These are phyloP conservation scores for Suillus plorans DNA, from an alignment of 768 basidiomycete genomes.

Conservation along the genomic window DNA sequence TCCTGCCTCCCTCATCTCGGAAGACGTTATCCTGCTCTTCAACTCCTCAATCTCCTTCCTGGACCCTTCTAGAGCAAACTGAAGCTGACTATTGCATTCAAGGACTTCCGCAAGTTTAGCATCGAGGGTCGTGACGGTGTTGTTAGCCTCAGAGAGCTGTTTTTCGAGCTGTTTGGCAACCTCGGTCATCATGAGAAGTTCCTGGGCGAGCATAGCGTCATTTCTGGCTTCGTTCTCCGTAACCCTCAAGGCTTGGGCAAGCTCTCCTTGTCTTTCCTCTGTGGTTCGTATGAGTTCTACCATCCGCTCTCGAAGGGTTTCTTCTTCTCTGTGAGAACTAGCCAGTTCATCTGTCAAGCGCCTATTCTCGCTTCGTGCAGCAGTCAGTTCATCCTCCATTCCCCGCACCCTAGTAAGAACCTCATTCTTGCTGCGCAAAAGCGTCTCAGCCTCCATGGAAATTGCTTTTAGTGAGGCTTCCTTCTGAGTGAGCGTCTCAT, in stretches of 20 bases:
- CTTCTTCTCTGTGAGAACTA: conserved; percentile 13
- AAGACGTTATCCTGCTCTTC: background rate
- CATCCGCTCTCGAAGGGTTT: conserved; percentile 9
- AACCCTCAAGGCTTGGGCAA: background rate
- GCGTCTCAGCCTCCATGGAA: conserved; percentile 22
- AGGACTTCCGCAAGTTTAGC: background rate
- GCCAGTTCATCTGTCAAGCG: conserved; percentile 11
- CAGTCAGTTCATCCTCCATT: background rate
- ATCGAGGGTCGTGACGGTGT: background rate
- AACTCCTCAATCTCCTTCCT: background rate
- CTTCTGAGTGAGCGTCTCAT: conserved; percentile 16
- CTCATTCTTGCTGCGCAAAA: conserved; percentile 20
- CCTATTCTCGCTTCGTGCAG: background rate
- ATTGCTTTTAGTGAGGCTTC: conserved; percentile 25
- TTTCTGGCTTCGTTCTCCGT: background rate
- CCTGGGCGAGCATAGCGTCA: background rate
- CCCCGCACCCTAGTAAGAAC: background rate
- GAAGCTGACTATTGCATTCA: background rate
- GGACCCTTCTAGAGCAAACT: background rate
- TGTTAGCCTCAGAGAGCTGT: background rate
- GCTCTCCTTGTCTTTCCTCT: conserved; percentile 9
- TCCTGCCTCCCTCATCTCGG: background rate
- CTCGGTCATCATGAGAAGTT: background rate
- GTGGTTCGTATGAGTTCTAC: conserved; percentile 12
- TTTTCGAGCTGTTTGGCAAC: background rate